Evolutionary conservation across 768 basidiomycete genomes (phyloP), one percentile per base, ranked within the genome.

Genomic region (Clavulina sp.): DNA sequence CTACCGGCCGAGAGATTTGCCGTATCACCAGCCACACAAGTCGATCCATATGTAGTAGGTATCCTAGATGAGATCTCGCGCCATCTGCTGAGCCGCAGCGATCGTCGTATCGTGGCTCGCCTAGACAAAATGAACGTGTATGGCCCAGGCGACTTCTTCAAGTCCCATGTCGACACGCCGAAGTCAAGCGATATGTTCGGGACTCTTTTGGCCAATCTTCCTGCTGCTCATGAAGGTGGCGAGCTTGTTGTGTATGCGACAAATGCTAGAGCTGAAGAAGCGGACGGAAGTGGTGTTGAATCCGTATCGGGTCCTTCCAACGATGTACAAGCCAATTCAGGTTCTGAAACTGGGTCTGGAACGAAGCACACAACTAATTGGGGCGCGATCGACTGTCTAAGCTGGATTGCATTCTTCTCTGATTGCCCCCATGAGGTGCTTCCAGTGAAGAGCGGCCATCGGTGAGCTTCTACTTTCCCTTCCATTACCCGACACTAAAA

Each of bases 371-470:
- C 32, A 6, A 24, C 49, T 34, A 19, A 21, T 1, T 7, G 34
- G 24, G 32, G 23, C 16, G 13, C 5, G 6, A 5, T 4, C 34
- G 33, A 4, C 3, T 26, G 50, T 5, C 58, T 69, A 4, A 65
- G 62, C 5, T 73, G 69, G 59, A 60, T 63, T 23, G 68, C 70
- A 9, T 71, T 74, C 54, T 70, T 63, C 59, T 64, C 66, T 31
- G 71, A 72, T 46, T 60, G 72, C 53, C 67, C 71, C 48, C 70
- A 72, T 54, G 70, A 73, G 49, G 69, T 73, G 47, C 36, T 62
- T n/a, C 64, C 62, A 1, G 69, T 74, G 50, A 61, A 33, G 4
- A 62, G 65, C 0, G 73, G 73, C 0, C 58, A 67, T 33, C 67
- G 74, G 43, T 46, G 43, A 46, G 43, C 43, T 9, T 46, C 16